phyloP scores from a whole-genome alignment of 768 basidiomycete genomes.

The Leccinum disarticulatum region DNA sequence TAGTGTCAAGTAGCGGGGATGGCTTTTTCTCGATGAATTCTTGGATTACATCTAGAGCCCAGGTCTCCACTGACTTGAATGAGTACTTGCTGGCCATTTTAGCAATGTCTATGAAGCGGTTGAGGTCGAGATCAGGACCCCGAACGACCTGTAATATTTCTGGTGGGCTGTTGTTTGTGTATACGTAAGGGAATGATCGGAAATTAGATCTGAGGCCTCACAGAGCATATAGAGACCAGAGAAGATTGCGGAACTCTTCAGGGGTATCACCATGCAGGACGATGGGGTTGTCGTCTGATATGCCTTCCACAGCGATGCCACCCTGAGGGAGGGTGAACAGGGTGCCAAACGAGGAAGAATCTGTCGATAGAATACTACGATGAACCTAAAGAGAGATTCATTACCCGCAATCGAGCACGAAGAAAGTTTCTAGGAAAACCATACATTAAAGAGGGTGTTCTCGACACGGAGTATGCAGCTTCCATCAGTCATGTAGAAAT shows the following conservation, averaged over 20 bases:
- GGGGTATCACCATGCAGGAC: slow-evolving; percentile 60
- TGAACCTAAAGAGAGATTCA: slow-evolving; percentile 45
- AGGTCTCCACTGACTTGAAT: slow-evolving; percentile 71
- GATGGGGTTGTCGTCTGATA: slow-evolving; percentile 64
- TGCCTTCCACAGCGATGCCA: slow-evolving; percentile 49
- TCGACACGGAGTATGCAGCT: slow-evolving; percentile 65
- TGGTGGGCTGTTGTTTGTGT: slow-evolving; percentile 47
- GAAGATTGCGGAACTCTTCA: slow-evolving; percentile 67
- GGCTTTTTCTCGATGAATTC: slow-evolving; percentile 61
- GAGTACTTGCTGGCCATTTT: slow-evolving; percentile 70
- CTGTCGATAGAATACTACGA: slow-evolving; percentile 57
- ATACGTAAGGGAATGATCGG: not conserved
- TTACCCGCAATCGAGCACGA: slow-evolving; percentile 1
- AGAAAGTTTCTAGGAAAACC: slow-evolving; percentile 21
- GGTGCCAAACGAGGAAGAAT: slow-evolving; percentile 60
- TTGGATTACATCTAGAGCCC: slow-evolving; percentile 74
- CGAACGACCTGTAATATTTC: slow-evolving; percentile 51
- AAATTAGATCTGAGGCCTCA: slow-evolving; percentile 35
- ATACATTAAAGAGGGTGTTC: slow-evolving; percentile 67
- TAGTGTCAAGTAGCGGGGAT: slow-evolving; percentile 48
- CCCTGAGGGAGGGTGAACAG: slow-evolving; percentile 72
- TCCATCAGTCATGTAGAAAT: slow-evolving; percentile 66
- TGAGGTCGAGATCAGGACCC: slow-evolving; percentile 49
- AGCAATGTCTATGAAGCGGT: slow-evolving; percentile 59
- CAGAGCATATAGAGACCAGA: slow-evolving; percentile 79